phyloP scores from a whole-genome alignment of 495 filamentous ascomycete genomes.

The Xylaria acuta region DNA sequence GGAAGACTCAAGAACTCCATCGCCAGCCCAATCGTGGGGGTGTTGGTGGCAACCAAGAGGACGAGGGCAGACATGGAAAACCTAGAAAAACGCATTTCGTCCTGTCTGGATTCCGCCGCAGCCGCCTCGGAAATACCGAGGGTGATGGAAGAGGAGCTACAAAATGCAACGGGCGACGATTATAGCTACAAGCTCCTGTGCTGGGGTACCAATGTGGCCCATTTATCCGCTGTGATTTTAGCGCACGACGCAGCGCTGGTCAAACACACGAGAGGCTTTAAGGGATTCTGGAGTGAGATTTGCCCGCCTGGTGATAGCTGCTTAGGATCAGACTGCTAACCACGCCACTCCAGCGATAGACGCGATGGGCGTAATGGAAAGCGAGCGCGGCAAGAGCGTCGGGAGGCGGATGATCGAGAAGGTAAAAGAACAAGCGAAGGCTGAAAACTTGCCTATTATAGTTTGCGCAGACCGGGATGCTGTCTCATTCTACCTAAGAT shows the following conservation, averaged over 20 bases:
- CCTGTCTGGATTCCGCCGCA: not conserved
- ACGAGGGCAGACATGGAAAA: not conserved
- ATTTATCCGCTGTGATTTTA: not conserved
- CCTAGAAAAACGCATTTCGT: not conserved
- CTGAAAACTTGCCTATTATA: not conserved
- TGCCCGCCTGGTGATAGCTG: not conserved
- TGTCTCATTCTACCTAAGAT: not conserved
- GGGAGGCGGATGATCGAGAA: not conserved
- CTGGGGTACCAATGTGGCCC: not conserved
- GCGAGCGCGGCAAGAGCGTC: not conserved
- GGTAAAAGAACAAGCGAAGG: slow-evolving; percentile 1
- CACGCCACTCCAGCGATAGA: not conserved
- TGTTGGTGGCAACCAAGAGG: not conserved
- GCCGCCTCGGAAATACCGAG: not conserved
- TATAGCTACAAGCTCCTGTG: not conserved
- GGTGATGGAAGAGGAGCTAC: not conserved
- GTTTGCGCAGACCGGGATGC: slow-evolving; percentile 3
- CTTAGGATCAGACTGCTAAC: not conserved
- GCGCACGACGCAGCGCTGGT: not conserved
- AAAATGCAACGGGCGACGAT: not conserved
- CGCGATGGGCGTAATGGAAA: not conserved
- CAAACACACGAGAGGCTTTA: not conserved
- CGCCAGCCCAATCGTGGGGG: not conserved
- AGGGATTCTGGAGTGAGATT: not conserved
- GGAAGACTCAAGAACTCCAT: not conserved